Conservation (phyloP, 495 filamentous ascomycete species). For the Tetracladium marchalianum region DNA sequence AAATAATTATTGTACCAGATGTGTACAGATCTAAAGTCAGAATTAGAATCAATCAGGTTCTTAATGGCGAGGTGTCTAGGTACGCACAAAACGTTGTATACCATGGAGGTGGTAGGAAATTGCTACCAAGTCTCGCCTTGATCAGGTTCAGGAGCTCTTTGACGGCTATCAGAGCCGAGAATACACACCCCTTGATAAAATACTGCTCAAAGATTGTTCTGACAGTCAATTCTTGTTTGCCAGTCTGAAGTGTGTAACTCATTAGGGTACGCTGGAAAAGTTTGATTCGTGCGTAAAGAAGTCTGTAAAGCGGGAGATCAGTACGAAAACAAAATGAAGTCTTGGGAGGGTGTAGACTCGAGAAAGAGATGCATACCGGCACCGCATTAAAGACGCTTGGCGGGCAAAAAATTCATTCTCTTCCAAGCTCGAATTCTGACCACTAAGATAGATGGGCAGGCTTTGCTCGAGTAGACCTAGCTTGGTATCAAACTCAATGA, state of each 20-base stretch:
- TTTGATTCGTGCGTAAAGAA: not conserved
- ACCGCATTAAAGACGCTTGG: not conserved
- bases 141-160: not conserved
- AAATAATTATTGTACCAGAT: not conserved
- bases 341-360: not conserved
- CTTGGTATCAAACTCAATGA: not conserved
- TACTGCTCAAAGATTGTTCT: not conserved
- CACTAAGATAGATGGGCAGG: not conserved
- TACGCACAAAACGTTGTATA: not conserved
- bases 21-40: not conserved
- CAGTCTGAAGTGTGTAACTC: not conserved
- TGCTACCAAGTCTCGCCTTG: not conserved
- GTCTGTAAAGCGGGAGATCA: not conserved
- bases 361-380: not conserved
- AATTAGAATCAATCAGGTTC: not conserved
- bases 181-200: not conserved
- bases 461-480: not conserved
- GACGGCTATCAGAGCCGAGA: not conserved
- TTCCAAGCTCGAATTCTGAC: not conserved
- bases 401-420: not conserved
- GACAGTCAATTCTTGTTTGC: not conserved
- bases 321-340: not conserved
- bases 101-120: not conserved
- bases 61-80: not conserved
- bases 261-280: not conserved